These are phyloP conservation scores for Daldinia sp. DNA, from an alignment of 2,329 filamentous ascomycete genomes.

Conservation along the genomic window DNA sequence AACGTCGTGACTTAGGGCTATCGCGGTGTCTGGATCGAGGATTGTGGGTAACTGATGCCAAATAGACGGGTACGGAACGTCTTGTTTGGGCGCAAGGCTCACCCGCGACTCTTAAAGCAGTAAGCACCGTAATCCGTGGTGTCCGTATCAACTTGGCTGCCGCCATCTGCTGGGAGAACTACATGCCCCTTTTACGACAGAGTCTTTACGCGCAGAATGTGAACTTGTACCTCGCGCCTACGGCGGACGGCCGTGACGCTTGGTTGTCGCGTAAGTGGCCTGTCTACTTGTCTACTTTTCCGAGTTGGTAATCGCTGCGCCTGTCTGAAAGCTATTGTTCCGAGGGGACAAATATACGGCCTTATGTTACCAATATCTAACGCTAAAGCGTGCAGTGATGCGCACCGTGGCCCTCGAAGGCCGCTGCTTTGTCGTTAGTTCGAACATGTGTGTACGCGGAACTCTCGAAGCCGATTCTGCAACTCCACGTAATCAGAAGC, in stretches of 20 bases:
- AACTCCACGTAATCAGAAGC: not conserved
- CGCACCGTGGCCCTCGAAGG: conserved; percentile 83
- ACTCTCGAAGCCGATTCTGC: conserved; percentile 64
- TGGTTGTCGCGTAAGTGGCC: conserved; percentile 64
- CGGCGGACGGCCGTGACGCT: conserved; percentile 82
- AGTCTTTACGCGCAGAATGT: conserved; percentile 88
- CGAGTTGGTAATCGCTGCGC: not conserved
- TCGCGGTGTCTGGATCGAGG: too few relatives aligned
- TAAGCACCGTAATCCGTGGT: conserved; percentile 81
- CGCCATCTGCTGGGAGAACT: conserved; percentile 97
- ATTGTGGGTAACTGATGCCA: conserved; percentile 19
- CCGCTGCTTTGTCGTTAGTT: conserved; percentile 83
- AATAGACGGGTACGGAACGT: conserved; percentile 77
- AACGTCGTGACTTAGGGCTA: too few relatives aligned
- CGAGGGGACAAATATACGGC: not conserved
- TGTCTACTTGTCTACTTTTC: not conserved
- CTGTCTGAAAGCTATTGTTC: not conserved
- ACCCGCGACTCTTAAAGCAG: conserved; percentile 78
- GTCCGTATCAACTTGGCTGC: conserved; percentile 81
- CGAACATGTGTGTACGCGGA: conserved; percentile 79
- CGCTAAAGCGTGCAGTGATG: conserved; percentile 61
- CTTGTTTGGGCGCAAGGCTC: conserved; percentile 90
- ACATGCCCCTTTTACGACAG: conserved; percentile 89
- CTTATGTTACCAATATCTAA: not conserved
- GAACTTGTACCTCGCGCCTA: conserved; percentile 90